phyloP scores from a whole-genome alignment of 768 basidiomycete species.

The Termitomyces bulborhizus region DNA sequence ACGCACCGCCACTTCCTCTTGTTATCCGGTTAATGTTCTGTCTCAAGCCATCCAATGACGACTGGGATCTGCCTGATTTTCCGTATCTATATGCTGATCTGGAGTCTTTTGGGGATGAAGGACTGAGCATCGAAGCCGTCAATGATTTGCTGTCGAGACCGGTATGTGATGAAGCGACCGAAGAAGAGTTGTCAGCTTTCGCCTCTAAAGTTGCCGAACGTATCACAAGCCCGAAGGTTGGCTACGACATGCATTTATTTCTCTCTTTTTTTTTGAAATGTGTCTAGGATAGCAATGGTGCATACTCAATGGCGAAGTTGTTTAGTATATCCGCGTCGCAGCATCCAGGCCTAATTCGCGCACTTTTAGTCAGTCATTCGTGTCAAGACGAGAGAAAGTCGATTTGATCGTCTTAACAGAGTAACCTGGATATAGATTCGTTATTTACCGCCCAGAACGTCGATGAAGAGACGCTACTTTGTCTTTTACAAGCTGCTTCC shows the following conservation, averaged over 20 bases:
- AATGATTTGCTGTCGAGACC: slow-evolving; percentile 50
- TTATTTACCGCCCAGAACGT: slow-evolving; percentile 51
- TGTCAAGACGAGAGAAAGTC: neutral
- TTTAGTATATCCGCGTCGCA: slow-evolving; percentile 64
- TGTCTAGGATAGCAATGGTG: slow-evolving; percentile 44
- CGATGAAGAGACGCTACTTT: slow-evolving; percentile 48
- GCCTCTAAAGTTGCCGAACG: slow-evolving; percentile 48
- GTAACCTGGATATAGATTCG: slow-evolving; percentile 44
- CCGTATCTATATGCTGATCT: slow-evolving; percentile 66
- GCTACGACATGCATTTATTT: neutral
- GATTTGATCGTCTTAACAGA: slow-evolving; percentile 27
- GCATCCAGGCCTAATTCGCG: slow-evolving; percentile 49
- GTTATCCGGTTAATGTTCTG: slow-evolving; percentile 73
- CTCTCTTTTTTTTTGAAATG: neutral
- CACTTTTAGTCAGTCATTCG: slow-evolving; percentile 29
- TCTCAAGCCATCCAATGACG: slow-evolving; percentile 71
- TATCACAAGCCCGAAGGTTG: slow-evolving; percentile 49
- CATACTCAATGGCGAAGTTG: slow-evolving; percentile 56
- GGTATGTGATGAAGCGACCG: slow-evolving; percentile 47
- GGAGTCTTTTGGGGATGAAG: slow-evolving; percentile 35
- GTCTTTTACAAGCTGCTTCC: slow-evolving; percentile 57
- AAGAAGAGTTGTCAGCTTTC: slow-evolving; percentile 47
- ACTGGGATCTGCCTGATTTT: slow-evolving; percentile 73
- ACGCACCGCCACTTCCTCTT: slow-evolving; percentile 56
- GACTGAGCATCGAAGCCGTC: slow-evolving; percentile 54